Conservation (phyloP, 495 filamentous ascomycete species). For the Penicillium macrosclerotiorum region DNA sequence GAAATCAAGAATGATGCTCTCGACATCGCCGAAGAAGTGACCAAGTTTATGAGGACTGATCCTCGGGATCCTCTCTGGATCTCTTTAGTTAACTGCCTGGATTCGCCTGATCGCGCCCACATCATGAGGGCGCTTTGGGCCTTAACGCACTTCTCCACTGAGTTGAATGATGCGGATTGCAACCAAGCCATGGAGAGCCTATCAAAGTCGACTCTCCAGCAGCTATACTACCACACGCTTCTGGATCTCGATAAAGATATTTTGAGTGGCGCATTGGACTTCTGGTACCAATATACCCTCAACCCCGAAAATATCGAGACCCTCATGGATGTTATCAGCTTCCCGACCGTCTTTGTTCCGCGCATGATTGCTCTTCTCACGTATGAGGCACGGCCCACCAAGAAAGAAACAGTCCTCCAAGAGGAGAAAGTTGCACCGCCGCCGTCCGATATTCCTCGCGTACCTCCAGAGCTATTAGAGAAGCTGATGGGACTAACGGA, state of each 20-base stretch:
- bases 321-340: conserved; percentile 57
- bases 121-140: conserved; percentile 81
- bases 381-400: conserved; percentile 53
- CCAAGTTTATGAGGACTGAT: conserved; percentile 71
- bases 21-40: conserved; percentile 90
- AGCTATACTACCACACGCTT: conserved; percentile 75
- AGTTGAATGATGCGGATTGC: conserved; percentile 62
- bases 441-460: conserved; percentile 63
- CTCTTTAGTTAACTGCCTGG: conserved; percentile 67
- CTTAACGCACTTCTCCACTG: conserved; percentile 83
- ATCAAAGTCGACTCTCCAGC: conserved; percentile 60
- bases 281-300: conserved; percentile 93
- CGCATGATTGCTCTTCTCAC: conserved; percentile 76
- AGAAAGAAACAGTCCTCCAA: conserved; percentile 42
- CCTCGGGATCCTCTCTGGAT: conserved; percentile 73
- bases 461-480: conserved; percentile 75
- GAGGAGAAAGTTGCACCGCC: conserved; percentile 48
- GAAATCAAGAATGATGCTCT: conserved; percentile 91
- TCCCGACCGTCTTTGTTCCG: conserved; percentile 63
- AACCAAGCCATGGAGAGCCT: conserved; percentile 71
- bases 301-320: conserved; percentile 79
- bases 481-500: conserved; percentile 73
- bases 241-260: conserved; percentile 87
- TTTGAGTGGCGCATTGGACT: conserved; percentile 80
- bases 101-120: conserved; percentile 77